Base-by-base conservation (phyloP, 2,329 filamentous ascomycete genomes). In the Trichoderma brevicompactum region DNA sequence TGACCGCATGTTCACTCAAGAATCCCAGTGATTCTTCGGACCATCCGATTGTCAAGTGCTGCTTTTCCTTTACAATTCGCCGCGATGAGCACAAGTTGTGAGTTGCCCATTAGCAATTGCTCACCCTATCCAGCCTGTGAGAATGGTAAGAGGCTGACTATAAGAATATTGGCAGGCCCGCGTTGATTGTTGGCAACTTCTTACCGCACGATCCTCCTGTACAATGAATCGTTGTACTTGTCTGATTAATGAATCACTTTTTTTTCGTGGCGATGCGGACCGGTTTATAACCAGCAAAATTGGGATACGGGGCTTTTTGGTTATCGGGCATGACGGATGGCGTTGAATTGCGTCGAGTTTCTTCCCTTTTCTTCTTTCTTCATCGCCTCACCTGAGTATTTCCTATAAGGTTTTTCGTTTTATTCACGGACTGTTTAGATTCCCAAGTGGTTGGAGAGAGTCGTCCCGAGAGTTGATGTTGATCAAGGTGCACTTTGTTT, bases 61-160 rank as follows among this genome's bases (percentile, higher is more conserved):
- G 94, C 77, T 99, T 99, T 78, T 98, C 94, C 0, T 97, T 99
- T 76, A 96, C 94, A 65, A 97, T 99, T 70, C 88, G 93, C 72
- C 88, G 94, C 74, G 95, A 99, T 79, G 92, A 92, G 68, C 92
- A 97, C 78, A 96, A 97, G 75, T 92, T 99, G 95, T 97, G 81
- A 85, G 94, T 77, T 48, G n/a, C 2, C 15, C 5, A 4, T 13
- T 7, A 2, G 17, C 17, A 40, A n/a, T 28, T 1, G 3, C 41
- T 9, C 19, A 2, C 17, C 5, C 32, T 32, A 3, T 4, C 9
- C 8, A 7, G 2, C 2, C 44, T 7, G 7, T 5, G 15, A 7
- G 2, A 17, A n/a, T 17, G 32, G 40, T 40, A 8, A 46, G 28
- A 40, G 32, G 32, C 9, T 68, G 49, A 62, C 50, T 17, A 68